Percentiles rank a stretch among this genome's conserved stretches.
phyloP scores from a whole-genome alignment of 2,329 filamentous ascomycete species.

The Allantophomopsis cytisporea region DNA sequence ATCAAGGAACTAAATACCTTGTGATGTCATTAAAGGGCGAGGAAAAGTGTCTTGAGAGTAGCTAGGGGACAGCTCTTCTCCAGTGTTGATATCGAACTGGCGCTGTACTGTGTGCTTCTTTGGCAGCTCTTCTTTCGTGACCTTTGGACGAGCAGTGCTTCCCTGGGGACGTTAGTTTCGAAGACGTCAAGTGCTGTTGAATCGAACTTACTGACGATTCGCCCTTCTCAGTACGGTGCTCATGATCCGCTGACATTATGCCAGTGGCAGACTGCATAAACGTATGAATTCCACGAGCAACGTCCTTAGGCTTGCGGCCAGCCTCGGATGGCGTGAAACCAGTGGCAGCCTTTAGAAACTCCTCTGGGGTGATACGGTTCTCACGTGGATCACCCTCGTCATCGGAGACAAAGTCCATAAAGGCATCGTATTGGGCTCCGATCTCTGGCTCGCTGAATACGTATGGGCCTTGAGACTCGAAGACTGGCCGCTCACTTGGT shows the following conservation, averaged over 20 bases:
- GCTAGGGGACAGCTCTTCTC: not conserved
- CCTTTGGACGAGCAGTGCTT: not conserved
- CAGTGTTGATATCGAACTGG: not conserved
- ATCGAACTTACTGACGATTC: not conserved
- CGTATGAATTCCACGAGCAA: slow-evolving; percentile 17
- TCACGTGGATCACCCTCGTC: not conserved
- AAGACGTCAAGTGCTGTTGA: not conserved
- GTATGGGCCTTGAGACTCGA: not conserved
- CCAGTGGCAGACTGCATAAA: not conserved
- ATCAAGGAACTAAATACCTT: not conserved
- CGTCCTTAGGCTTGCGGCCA: not conserved
- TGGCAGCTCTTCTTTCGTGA: not conserved
- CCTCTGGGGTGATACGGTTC: slow-evolving; percentile 1
- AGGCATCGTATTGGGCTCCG: not conserved
- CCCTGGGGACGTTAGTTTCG: not conserved
- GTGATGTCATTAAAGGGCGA: slow-evolving; percentile 11
- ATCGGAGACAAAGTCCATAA: not conserved
- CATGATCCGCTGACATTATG: not conserved
- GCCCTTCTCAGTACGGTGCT: not conserved
- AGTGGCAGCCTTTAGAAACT: not conserved
- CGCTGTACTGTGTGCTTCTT: not conserved
- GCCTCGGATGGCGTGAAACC: not conserved
- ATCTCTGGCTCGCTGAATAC: not conserved
- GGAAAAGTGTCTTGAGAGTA: slow-evolving; percentile 18
- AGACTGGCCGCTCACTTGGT: not conserved